Percentiles rank a stretch among this genome's conserved stretches.
Evolutionary conservation across 768 basidiomycete genomes (phyloP).

Genomic region (Podaxis sp.): DNA sequence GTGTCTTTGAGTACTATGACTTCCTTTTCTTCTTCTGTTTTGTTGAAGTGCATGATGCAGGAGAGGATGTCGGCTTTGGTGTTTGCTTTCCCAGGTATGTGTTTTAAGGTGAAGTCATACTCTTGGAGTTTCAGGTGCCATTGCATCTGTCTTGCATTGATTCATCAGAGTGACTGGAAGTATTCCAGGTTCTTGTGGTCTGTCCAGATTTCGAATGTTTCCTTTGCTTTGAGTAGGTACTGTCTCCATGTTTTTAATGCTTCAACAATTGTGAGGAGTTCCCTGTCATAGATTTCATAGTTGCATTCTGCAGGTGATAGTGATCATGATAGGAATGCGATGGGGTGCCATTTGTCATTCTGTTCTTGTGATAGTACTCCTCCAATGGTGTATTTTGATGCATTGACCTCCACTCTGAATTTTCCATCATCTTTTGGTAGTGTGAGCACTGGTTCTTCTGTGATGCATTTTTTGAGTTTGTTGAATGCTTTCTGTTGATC

Average conservation of each 20-base stretch:
- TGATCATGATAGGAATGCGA: no score
- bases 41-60: not conserved
- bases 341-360: no score
- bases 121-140: not conserved
- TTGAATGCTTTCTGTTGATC: not conserved
- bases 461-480: no score
- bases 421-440: not conserved
- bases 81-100: not conserved
- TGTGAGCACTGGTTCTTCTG: not conserved
- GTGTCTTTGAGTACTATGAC: no score
- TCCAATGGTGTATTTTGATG: constrained; percentile 24
- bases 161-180: not conserved
- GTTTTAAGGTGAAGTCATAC: not conserved
- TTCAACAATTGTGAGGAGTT: constrained; percentile 21
- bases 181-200: no score
- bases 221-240: constrained; percentile 18
- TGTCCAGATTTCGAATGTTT: constrained; percentile 12
- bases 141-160: not conserved
- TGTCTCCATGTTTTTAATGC: constrained; percentile 29
- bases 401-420: constrained; percentile 2
- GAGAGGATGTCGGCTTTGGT: not conserved
- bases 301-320: no score
- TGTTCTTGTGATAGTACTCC: no score
- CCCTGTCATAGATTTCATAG: no score
- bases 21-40: no score